Evolutionary conservation across 2,329 filamentous ascomycete species (phyloP).

Genomic region (Pochonia chlamydosporia): DNA sequence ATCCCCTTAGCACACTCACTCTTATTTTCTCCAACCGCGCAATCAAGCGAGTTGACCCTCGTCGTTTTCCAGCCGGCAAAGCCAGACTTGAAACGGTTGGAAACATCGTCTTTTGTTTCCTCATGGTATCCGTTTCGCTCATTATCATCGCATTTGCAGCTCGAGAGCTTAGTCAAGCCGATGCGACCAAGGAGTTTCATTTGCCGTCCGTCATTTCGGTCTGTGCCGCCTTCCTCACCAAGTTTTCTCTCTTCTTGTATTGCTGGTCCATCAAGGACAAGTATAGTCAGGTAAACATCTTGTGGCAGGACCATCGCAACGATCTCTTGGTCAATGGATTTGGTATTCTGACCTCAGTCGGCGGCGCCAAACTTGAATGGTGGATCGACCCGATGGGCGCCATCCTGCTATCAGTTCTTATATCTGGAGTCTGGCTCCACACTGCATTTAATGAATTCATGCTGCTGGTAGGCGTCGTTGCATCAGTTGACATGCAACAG

Average conservation of each 20-base stretch:
- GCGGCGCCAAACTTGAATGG: conserved; percentile 82
- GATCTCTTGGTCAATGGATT: conserved; percentile 96
- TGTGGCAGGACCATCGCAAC: conserved; percentile 97
- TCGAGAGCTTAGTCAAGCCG: conserved; percentile 56
- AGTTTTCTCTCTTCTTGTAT: conserved; percentile 79
- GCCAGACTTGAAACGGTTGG: conserved; percentile 91
- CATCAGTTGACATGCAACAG: conserved; percentile 79
- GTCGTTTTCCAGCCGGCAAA: conserved; percentile 86
- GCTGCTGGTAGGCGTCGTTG: conserved; percentile 82
- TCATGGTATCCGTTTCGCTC: conserved; percentile 89
- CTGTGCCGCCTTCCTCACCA: conserved; percentile 75
- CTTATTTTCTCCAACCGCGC: conserved; percentile 84
- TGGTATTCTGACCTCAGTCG: conserved; percentile 85
- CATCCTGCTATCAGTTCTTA: conserved; percentile 72
- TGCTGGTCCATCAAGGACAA: conserved; percentile 88
- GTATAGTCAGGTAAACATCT: conserved; percentile 84
- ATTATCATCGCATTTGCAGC: conserved; percentile 88
- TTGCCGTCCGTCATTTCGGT: conserved; percentile 83
- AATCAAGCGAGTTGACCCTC: conserved; percentile 78
- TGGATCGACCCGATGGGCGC: conserved; percentile 95
- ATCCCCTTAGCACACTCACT: conserved; percentile 82
- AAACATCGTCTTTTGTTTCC: conserved; percentile 92
- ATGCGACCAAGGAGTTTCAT: conserved; percentile 61
- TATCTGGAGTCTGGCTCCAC: conserved; percentile 73
- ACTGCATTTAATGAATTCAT: conserved; percentile 89